Conservation (phyloP, 345 rosid species). For the Dipteronia dyeriana region DNA sequence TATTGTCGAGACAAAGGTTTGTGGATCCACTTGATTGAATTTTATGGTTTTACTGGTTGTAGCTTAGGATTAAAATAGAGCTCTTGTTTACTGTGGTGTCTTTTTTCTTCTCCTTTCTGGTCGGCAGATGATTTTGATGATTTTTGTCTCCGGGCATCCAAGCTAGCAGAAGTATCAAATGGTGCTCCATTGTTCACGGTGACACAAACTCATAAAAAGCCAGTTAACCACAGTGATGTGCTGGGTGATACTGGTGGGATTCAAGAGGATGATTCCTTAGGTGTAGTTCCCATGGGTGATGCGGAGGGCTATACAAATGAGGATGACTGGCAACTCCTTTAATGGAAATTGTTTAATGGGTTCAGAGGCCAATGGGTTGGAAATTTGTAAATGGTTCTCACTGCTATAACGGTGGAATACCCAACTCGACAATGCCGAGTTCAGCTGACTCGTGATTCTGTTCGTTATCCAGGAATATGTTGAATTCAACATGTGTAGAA, state of each 20-base stretch:
- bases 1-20: constrained; percentile 86
- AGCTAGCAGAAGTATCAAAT: constrained; percentile 70
- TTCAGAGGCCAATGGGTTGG: neutral
- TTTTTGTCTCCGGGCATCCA: constrained; percentile 71
- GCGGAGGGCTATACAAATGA: constrained; percentile 35
- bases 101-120: neutral
- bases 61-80: constrained; percentile 4
- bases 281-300: constrained; percentile 20
- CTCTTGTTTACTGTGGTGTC: neutral
- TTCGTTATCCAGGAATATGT: neutral
- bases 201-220: constrained; percentile 34
- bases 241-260: constrained; percentile 18
- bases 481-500: constrained; percentile 18
- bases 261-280: constrained; percentile 32
- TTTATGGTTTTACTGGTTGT: neutral
- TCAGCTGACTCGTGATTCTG: neutral
- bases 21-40: constrained; percentile 10
- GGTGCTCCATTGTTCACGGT: constrained; percentile 89
- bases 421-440: neutral
- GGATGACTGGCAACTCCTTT: constrained; percentile 76
- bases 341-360: constrained; percentile 10
- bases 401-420: neutral
- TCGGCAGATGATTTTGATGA: constrained; percentile 74
- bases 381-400: neutral
- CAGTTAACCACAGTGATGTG: constrained; percentile 23